phyloP scores from a whole-genome alignment of 2,329 filamentous ascomycete genomes.

The Colletotrichum navitas region DNA sequence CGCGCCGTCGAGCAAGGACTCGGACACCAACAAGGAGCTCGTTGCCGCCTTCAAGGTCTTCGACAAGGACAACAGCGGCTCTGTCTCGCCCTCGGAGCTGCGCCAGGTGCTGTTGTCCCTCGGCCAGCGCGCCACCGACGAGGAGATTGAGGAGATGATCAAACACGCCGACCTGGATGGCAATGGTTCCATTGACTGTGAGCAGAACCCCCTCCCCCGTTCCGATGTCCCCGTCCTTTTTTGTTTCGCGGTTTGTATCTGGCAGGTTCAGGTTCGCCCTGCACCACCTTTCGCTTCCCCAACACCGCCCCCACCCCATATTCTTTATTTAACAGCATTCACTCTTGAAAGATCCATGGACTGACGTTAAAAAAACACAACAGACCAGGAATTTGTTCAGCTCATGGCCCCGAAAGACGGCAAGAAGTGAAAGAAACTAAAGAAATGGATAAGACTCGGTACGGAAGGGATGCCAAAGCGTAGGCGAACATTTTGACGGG shows the following conservation, averaged over 20 bases:
- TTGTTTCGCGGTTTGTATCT: neutral
- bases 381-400: constrained; percentile 44
- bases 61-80: constrained; percentile 44
- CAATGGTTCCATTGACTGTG: constrained; percentile 43
- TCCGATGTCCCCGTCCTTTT: neutral
- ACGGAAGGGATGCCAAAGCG: neutral
- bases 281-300: constrained; percentile 28
- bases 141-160: constrained; percentile 44
- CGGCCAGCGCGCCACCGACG: constrained; percentile 43
- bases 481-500: constrained; percentile 2
- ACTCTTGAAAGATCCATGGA: constrained; percentile 26
- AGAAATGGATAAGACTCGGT: neutral
- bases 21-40: constrained; percentile 41
- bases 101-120: constrained; percentile 43
- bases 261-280: neutral
- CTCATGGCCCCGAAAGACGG: constrained; percentile 43
- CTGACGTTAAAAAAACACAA: constrained; percentile 28
- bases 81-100: constrained; percentile 42
- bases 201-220: constrained; percentile 3
- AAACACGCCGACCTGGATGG: constrained; percentile 42
- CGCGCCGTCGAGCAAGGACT: constrained; percentile 38
- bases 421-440: constrained; percentile 21
- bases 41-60: constrained; percentile 44
- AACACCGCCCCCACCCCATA: constrained; percentile 24
- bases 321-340: constrained; percentile 19